Base-by-base conservation (phyloP, 768 basidiomycete genomes). In the Tylopilus plumbeoviolaceoides region DNA sequence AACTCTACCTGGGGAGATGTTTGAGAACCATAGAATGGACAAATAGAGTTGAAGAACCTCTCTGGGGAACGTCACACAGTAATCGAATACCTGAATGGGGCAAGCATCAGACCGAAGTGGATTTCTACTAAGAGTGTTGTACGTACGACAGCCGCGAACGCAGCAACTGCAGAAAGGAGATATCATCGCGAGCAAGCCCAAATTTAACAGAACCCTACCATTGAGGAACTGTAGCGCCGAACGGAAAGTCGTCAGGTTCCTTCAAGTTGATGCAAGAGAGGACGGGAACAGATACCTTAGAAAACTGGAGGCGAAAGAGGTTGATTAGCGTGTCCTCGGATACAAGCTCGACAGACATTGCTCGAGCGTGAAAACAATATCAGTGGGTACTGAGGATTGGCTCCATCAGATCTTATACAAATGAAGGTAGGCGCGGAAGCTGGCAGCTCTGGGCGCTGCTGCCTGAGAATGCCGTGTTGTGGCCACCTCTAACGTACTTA, bases 51-150 rank as follows among this genome's bases (percentile, higher is more conserved):
- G 18, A 48, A 28, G 12, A 23, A 68, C 64, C 61, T 66, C 64
- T 9, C 50, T 38, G 28, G 53, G 33, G 31, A 66, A 55, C 7
- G 64, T 66, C 20, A 66, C 45, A 33, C 51, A 63, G 40, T 68
- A 66, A 35, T 68, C 64, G 4, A 48, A 58, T 27, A 38, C 35
- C 64, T 64, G 39, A 14, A 36, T 8, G 8, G 21, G n/a, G 7
- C 23, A 15, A 30, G 39, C n/a, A n/a, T 55, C 15, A 31, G 30
- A 33, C 42, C 18, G 4, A 11, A 12, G 25, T 21, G 38, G 14
- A 7, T 10, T 12, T 49, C 21, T 12, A 17, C 21, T 12, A 17
- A 27, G 3, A 30, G 1, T 9, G 44, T 12, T 44, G 1, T 10
- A 48, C 63, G 6, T 51, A 64, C 63, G 27, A 65, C 54, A 11